These are phyloP conservation scores for Asterophora parasitica DNA, from an alignment of 768 basidiomycete species.

Conservation along the genomic window DNA sequence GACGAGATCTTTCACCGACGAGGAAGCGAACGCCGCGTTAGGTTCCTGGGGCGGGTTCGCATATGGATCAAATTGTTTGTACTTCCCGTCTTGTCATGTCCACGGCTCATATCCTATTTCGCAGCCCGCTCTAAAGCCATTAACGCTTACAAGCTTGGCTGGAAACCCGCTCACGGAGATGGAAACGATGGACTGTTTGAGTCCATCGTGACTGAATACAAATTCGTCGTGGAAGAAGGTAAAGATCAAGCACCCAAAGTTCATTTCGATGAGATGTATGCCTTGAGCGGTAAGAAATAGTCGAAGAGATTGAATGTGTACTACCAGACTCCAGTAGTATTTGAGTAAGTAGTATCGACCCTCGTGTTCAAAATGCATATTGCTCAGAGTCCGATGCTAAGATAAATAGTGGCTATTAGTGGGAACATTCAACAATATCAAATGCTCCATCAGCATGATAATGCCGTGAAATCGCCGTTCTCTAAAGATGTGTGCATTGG, in stretches of 20 bases:
- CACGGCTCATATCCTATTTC: neutral
- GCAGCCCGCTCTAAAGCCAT: constrained; percentile 13
- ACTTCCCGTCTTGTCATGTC: neutral
- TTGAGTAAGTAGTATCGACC: no score
- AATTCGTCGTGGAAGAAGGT: constrained; percentile 12
- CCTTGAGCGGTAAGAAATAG: constrained; percentile 9
- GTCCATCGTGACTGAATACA: constrained; percentile 13
- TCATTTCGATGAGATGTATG: constrained; percentile 19
- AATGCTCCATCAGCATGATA: no score
- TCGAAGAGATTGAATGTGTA: no score
- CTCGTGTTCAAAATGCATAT: no score
- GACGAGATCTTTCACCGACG: constrained; percentile 6
- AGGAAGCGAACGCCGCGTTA: constrained; percentile 8
- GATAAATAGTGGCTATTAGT: no score
- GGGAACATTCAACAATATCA: no score
- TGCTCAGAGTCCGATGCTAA: no score
- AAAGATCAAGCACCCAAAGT: constrained; percentile 14
- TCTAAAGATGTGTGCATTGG: no score
- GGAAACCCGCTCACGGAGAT: constrained; percentile 15
- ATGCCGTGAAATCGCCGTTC: no score
- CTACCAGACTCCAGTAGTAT: no score
- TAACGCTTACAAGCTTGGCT: constrained; percentile 13
- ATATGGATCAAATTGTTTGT: constrained; percentile 15
- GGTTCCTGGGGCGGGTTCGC: constrained; percentile 14
- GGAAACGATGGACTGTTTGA: constrained; percentile 13